phyloP scores from a whole-genome alignment of 805 yeast genomes.

The Nakazawaea ishiwadae region DNA sequence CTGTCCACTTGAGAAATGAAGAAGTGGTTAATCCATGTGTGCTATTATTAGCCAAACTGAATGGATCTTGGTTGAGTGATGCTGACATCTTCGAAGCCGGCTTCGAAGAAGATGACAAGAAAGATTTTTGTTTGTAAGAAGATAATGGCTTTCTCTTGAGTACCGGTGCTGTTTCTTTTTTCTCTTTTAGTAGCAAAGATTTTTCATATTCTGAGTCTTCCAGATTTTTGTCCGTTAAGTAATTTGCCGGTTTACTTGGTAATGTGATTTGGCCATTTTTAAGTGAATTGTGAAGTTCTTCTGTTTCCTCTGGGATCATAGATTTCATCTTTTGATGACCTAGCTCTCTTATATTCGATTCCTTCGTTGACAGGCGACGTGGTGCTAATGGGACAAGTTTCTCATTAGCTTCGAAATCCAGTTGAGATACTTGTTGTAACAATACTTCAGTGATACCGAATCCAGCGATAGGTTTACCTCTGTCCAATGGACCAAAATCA shows the following conservation, averaged over 20 bases:
- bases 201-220: constrained; percentile 1
- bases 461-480: constrained; percentile 59
- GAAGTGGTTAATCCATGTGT: constrained; percentile 9
- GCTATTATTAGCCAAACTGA: constrained; percentile 2
- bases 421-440: constrained; percentile 53
- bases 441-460: constrained; percentile 85
- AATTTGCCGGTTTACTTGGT: constrained; percentile 4
- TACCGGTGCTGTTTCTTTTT: not conserved
- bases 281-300: not conserved
- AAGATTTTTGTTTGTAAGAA: constrained; percentile 8
- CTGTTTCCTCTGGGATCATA: constrained; percentile 4
- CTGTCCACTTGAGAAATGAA: constrained; percentile 76
- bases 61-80: not conserved
- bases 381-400: constrained; percentile 54
- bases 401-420: constrained; percentile 44
- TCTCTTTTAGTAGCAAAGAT: not conserved
- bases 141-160: constrained; percentile 2
- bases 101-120: not conserved
- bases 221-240: not conserved
- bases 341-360: not conserved
- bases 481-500: constrained; percentile 81
- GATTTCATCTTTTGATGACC: constrained; percentile 4
- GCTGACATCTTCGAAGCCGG: constrained; percentile 1
- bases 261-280: constrained; percentile 5
- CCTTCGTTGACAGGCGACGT: constrained; percentile 5